Conservation (phyloP, 305 asterid genomes). For the Ruellia speciosa region DNA sequence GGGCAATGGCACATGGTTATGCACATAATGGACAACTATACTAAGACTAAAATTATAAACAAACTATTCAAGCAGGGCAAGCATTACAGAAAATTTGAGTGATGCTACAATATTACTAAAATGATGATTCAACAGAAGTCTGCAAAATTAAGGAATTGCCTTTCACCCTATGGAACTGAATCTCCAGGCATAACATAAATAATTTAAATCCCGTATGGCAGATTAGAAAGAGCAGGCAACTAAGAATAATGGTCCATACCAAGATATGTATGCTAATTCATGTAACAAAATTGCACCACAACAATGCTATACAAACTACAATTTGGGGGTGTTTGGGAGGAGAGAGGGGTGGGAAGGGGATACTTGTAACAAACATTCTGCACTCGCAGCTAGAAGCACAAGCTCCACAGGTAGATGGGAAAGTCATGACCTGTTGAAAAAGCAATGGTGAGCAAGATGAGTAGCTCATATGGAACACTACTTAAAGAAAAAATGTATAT, state of each 20-base stretch:
- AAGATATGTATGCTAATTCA: no score
- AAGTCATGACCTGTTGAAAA: conserved; percentile 69
- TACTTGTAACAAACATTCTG: conserved; percentile 88
- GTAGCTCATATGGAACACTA: not conserved
- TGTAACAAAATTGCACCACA: no score
- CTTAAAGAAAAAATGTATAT: not conserved
- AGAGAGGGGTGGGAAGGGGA: conserved; percentile 30
- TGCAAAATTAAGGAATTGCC: not conserved
- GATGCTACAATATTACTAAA: no score
- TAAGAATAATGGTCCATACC: no score
- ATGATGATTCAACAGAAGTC: not conserved
- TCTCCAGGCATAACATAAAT: not conserved
- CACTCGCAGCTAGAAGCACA: conserved; percentile 64
- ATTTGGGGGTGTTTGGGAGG: no score
- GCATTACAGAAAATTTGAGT: no score
- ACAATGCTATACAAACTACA: no score
- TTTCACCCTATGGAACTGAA: not conserved
- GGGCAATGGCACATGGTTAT: conserved; percentile 16
- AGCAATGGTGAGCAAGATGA: conserved; percentile 4
- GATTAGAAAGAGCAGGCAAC: no score
- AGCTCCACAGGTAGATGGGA: conserved; percentile 83
- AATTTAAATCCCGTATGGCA: no score
- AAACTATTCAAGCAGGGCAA: no score
- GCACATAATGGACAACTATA: conserved; percentile 8
- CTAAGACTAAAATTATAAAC: not conserved